Evolutionary conservation across 1,284 basidiomycete genomes (phyloP).

Genomic region (Pseudozyma pruni): DNA sequence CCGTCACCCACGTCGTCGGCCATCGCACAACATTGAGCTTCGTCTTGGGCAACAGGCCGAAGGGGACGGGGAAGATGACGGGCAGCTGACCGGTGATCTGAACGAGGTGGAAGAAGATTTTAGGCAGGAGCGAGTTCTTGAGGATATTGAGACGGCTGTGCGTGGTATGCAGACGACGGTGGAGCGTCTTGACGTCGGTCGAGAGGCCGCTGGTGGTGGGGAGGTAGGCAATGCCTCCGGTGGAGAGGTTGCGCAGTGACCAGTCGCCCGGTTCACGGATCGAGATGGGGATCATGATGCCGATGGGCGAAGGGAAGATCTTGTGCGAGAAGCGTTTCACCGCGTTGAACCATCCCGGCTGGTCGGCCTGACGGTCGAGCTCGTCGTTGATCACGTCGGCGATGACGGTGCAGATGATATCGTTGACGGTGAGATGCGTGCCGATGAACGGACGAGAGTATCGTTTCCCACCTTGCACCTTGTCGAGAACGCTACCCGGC

Average conservation of each 20-base stretch:
- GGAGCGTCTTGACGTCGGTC: constrained; percentile 33
- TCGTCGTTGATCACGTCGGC: constrained; percentile 59
- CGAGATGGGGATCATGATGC: constrained; percentile 62
- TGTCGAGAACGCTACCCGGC: constrained; percentile 52
- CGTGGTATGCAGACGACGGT: constrained; percentile 55
- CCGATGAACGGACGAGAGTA: constrained; percentile 37
- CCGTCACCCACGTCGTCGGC: constrained; percentile 21
- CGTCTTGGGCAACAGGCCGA: constrained; percentile 28
- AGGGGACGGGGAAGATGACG: constrained; percentile 33
- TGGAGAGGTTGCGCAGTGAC: constrained; percentile 63
- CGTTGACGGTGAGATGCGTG: constrained; percentile 64
- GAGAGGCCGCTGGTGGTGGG: constrained; percentile 43
- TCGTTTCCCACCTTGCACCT: constrained; percentile 34
- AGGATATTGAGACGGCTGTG: constrained; percentile 51
- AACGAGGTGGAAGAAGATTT: constrained; percentile 49
- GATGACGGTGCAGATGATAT: constrained; percentile 61
- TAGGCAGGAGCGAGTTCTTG: constrained; percentile 57
- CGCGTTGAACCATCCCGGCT: constrained; percentile 25
- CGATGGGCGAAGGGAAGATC: constrained; percentile 51
- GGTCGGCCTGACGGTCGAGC: constrained; percentile 25
- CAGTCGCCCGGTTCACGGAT: constrained; percentile 59
- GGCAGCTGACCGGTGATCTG: constrained; percentile 57
- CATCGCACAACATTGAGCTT: constrained; percentile 19
- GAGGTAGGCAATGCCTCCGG: constrained; percentile 60
- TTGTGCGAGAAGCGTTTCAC: constrained; percentile 34